Base-by-base conservation (phyloP, 2,329 filamentous ascomycete species). In the Diaporthe caulivora region DNA sequence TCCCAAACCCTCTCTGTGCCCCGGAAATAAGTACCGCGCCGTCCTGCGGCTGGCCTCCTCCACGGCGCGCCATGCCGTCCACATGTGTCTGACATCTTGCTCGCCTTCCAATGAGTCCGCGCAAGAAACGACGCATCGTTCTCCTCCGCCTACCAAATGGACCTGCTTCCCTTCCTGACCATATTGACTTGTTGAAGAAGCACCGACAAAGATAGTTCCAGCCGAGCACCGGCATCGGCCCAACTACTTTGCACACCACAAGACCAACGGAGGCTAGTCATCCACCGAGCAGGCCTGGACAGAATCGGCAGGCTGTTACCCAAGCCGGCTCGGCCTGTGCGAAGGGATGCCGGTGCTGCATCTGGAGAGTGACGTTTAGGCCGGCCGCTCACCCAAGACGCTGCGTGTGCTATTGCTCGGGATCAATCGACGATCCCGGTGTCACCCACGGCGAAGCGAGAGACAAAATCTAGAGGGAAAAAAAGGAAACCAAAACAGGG, bases 121-220 rank as follows among this genome's bases (percentile, higher is more conserved):
- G 67, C 58, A 72, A 72, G 57, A 40, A 65, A 29, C 47, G 62
- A 15, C 60, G 42, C 65, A 57, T 58, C 58, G 26, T n/a, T 74
- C n/a, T 70, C 49, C 42, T 64, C 18, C n/a, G 37, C 17, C 37
- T 49, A 53, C 53, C 55, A 51, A 58, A 69, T 68, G 51, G 64
- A 73, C 44, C 34, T 64, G 65, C 51, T 73, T 47, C 51, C 26
- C 65, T 34, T 42, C 26, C 24, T 67, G 17, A 29, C 47, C 65
- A 2, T 53, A 26, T 51, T 75, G 71, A 60, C 18, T 49, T 51
- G 71, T 51, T 53, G 60, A 60, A 69, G 60, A 60, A 72, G 60
- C 53, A 58, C 62, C 24, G 55, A 29, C 42, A 42, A 58, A 42
- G 65, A 47, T 26, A 42, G n/a, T 13, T 40, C 58, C 24, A 62